Conservation (phyloP, 306 rosid genomes). For the Prunus dulcis region DNA sequence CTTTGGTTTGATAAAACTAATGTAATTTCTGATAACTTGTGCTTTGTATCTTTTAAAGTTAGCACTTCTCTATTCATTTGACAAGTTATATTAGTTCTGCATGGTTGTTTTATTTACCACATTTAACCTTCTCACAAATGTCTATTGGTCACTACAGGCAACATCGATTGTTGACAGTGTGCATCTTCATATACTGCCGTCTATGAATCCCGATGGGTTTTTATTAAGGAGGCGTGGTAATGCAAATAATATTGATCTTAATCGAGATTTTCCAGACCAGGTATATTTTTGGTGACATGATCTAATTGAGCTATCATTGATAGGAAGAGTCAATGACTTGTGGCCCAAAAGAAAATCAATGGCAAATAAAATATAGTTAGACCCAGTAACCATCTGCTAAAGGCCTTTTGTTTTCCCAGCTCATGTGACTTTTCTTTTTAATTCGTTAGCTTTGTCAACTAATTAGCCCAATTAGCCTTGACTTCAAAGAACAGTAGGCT, state of each 20-base stretch:
- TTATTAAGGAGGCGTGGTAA: conserved; percentile 69
- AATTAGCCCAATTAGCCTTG: too few relatives aligned
- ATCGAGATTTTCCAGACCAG: conserved; percentile 97
- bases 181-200: conserved; percentile 96
- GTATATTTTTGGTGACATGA: conserved; percentile 28
- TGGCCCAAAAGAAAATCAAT: background rate
- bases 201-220: conserved; percentile 97
- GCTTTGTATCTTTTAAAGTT: background rate
- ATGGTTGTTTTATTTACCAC: conserved; percentile 15
- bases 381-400: too few relatives aligned
- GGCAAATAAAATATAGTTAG: background rate
- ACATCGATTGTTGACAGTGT: conserved; percentile 67
- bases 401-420: too few relatives aligned
- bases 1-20: background rate
- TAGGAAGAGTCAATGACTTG: background rate
- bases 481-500: too few relatives aligned
- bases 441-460: too few relatives aligned
- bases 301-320: background rate
- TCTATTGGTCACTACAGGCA: conserved; percentile 47
- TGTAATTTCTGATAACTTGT: background rate
- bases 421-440: too few relatives aligned
- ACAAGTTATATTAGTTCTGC: background rate
- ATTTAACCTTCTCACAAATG: conserved; percentile 19
- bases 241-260: conserved; percentile 82
- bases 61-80: background rate